Percentiles rank a stretch among this genome's conserved stretches.
phyloP scores from a whole-genome alignment of 306 rosid species.

The Boehmeria nivea region DNA sequence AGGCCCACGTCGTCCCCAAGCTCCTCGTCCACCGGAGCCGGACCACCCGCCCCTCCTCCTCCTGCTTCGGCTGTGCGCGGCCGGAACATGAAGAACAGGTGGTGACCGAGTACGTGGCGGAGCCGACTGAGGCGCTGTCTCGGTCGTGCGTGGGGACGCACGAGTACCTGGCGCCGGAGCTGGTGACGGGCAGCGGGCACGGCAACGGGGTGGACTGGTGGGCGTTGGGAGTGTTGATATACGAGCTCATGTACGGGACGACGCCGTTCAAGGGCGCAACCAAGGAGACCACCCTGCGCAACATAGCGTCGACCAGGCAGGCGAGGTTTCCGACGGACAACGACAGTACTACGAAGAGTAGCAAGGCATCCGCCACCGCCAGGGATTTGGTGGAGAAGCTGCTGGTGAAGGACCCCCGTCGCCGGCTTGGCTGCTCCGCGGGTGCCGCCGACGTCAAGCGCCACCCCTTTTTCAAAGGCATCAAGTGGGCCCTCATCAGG shows the following conservation, averaged over 20 bases:
- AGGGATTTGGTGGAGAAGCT: slow-evolving; percentile 59
- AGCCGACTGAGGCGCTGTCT: slow-evolving; percentile 71
- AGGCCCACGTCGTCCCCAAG: slow-evolving; percentile 52
- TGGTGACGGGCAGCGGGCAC: slow-evolving; percentile 64
- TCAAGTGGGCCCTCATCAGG: slow-evolving; percentile 82
- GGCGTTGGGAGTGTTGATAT: slow-evolving; percentile 79
- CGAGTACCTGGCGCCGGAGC: slow-evolving; percentile 84
- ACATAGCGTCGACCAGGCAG: slow-evolving; percentile 49
- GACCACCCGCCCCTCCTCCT: background rate
- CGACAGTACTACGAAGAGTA: slow-evolving; percentile 35
- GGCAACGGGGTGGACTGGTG: slow-evolving; percentile 96
- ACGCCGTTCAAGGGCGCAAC: slow-evolving; percentile 79
- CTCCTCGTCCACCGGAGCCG: slow-evolving; percentile 7
- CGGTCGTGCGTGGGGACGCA: slow-evolving; percentile 86
- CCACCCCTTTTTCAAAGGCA: slow-evolving; percentile 74
- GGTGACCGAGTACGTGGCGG: slow-evolving; percentile 64
- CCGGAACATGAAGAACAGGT: background rate
- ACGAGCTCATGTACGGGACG: slow-evolving; percentile 63
- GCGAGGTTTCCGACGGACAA: slow-evolving; percentile 45
- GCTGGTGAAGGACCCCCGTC: slow-evolving; percentile 57
- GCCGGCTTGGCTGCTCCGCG: slow-evolving; percentile 53
- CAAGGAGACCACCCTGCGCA: slow-evolving; percentile 66
- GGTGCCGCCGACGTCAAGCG: slow-evolving; percentile 81
- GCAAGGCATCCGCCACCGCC: slow-evolving; percentile 23
- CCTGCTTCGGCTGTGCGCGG: background rate